Evolutionary conservation across 2,329 filamentous ascomycete species (phyloP), one percentile per base, ranked within the genome.

Genomic region (Colletotrichum incanum): DNA sequence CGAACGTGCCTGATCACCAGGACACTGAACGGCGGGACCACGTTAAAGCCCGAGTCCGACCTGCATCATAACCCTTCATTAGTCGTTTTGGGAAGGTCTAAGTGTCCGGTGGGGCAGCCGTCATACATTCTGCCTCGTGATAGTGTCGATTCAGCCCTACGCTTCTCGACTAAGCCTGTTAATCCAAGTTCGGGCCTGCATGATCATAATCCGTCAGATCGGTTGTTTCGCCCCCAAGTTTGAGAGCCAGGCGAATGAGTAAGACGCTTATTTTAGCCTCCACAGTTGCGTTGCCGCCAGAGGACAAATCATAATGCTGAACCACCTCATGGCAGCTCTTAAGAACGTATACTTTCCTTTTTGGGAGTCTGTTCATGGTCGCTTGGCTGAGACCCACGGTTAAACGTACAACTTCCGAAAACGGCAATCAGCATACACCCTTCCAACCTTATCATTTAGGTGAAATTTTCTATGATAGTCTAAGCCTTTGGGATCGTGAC

Each of bases 191-290:
- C 18, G 45, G 39, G 14, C 45, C 45, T 50, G 14, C 45, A 31
- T 50, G 59, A 26, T 12, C n/a, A 28, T 26, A 20, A 28, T 28
- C 59, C 20, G 31, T n/a, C n/a, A 39, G 45, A 37, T n/a, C 23
- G 45, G 47, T 11, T 28, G 9, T 6, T 45, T 47, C 16, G 59
- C n/a, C 45, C 31, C 28, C n/a, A 37, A 20, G 23, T 45, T 20
- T 18, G 43, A 31, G 31, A 34, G 8, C 23, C 18, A 20, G 28
- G 45, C 5, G n/a, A 39, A 39, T 62, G 31, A 59, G 59, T 62
- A 62, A 62, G 59, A 62, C 45, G 59, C 59, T 50, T 62, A 49
- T 50, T n/a, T 39, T 14, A 39, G 31, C 59, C n/a, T 26, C 59
- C 20, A 37, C 11, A 26, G 34, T 11, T 16, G 45, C n/a, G 43